Evolutionary conservation across 495 filamentous ascomycete genomes (phyloP).

Genomic region (Daldinia grandis): DNA sequence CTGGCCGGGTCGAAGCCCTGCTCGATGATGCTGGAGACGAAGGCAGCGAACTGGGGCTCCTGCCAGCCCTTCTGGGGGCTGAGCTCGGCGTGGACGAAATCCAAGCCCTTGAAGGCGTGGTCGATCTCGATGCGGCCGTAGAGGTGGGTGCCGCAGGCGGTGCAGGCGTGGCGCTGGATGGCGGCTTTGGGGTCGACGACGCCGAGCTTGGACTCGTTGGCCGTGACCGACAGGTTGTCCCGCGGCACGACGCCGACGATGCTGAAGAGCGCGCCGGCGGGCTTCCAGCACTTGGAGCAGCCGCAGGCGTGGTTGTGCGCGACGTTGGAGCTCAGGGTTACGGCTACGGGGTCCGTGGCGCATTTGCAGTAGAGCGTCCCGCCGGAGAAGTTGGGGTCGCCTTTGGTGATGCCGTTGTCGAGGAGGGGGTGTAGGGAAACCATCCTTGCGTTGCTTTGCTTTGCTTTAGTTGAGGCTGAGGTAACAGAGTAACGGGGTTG

Average conservation of each 20-base stretch:
- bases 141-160: constrained; percentile 63
- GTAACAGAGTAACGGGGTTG: background rate
- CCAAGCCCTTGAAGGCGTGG: constrained; percentile 68
- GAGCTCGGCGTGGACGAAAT: constrained; percentile 69
- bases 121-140: constrained; percentile 68
- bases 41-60: constrained; percentile 69
- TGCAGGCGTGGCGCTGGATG: constrained; percentile 67
- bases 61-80: constrained; percentile 66
- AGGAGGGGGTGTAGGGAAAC: constrained; percentile 64
- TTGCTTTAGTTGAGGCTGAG: constrained; percentile 7
- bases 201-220: constrained; percentile 61
- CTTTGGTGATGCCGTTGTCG: constrained; percentile 62
- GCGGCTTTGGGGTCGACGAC: constrained; percentile 60
- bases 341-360: constrained; percentile 56
- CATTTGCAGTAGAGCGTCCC: constrained; percentile 66
- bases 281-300: constrained; percentile 73
- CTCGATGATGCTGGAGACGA: constrained; percentile 68
- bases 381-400: constrained; percentile 57
- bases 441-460: constrained; percentile 43
- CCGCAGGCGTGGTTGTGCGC: constrained; percentile 72
- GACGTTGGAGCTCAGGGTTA: constrained; percentile 61
- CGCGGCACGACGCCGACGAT: constrained; percentile 64
- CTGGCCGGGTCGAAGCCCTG: constrained; percentile 63
- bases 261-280: constrained; percentile 64
- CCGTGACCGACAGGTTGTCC: constrained; percentile 57